Base-by-base conservation (phyloP, 2,329 filamentous ascomycete genomes). In the Colletotrichum sublineola region DNA sequence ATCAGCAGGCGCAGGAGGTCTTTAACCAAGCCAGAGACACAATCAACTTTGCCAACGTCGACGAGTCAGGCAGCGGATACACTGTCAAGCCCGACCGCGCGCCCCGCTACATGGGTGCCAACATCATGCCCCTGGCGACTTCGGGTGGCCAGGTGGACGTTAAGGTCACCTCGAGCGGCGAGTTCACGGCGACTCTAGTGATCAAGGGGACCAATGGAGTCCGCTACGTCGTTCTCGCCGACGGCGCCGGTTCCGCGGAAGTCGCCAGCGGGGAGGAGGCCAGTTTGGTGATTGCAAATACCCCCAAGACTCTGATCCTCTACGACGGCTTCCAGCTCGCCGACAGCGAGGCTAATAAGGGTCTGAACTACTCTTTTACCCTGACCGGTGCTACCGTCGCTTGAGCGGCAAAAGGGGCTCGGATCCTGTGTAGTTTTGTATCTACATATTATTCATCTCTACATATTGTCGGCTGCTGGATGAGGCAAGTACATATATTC, bases 91-190 rank as follows among this genome's bases (percentile, higher is more conserved):
- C 81, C 0, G 81, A 79, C 15, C 79, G 85, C 3, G 78, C 79
- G 20, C 86, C 86, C 29, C 78, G 80, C 36, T 87, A 87, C 77
- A 85, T 87, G 84, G 86, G 86, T 0, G 81, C 85, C 63, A 87
- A 84, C 76, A 87, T 87, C 73, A 81, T 84, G 53, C 84, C 84
- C 0, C 79, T 87, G 12, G 82, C 80, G 15, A 80, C 76, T 0
- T 79, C 80, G 0, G 80, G 80, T 0, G 74, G 77, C n/a, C 77
- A 76, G 24, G 77, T 82, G 0, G 73, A 74, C 7, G 80, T 82
- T 42, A 79, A 77, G 61, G 77, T 86, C n/a, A 78, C 80, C 5
- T 78, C 82, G 0, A 73, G 75, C 3, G 79, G 74, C 36, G 78
- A 81, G 3, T 84, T 83, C 68, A 84, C 82, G 2, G 84, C 83